Base-by-base conservation (phyloP, 768 basidiomycete genomes). In the Phlebiopsis gigantea region DNA sequence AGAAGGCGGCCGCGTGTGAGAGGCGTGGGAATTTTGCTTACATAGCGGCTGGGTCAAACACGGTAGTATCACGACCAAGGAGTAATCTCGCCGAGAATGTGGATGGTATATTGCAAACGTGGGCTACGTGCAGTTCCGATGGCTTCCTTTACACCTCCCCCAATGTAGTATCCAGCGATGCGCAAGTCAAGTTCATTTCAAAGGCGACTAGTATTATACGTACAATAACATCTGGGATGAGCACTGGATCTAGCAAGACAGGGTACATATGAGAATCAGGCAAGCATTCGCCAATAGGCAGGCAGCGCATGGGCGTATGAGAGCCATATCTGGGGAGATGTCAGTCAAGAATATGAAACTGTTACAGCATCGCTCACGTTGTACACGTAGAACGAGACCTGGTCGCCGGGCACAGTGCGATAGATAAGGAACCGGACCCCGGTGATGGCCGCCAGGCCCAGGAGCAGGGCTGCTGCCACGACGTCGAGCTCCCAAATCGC, bases 381-480 rank as follows among this genome's bases (percentile, higher is more conserved):
- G 49, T 68, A 70, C 55, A 65, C 62, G 21, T 65, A 63, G 56
- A 65, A 70, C 1, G 68, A 68, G 10, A 53, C 53, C 53, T 64
- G 59, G 57, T 69, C 68, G 34, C 55, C 64, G 14, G 44, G 48
- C 2, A 65, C 57, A 2, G 53, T 53, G 47, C 56, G 47, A 31
- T 43, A 51, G 2, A 30, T 14, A 8, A 65, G 42, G 53, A 67
- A 67, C 14, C 63, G 66, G 15, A 48, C 21, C 26, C 66, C 67
- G 22, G 62, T 59, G 26, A 60, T 57, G 4, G 57, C n/a, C 1
- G 58, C 67, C 15, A 65, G 57, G 17, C n/a, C 19, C 15, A 46
- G 29, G 29, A 59, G 62, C 17, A 65, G 55, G 9, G 52, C 29
- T 2, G 55, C 44, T 10, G 58, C 41, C 9, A 55, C 7, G 2